phyloP scores from a whole-genome alignment of 2,329 filamentous ascomycete genomes.

The Orbilia javanica region DNA sequence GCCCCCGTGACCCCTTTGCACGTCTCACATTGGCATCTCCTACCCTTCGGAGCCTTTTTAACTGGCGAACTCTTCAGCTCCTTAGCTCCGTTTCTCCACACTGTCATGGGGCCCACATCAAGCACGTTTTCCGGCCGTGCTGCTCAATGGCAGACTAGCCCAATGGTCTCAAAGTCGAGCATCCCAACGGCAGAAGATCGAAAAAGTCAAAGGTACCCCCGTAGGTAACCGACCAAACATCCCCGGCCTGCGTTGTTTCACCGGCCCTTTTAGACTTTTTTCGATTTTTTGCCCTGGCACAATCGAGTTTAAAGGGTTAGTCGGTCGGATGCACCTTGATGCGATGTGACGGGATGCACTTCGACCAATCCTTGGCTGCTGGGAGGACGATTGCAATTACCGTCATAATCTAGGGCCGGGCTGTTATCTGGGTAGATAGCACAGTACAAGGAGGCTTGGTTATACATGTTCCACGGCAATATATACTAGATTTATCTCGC shows the following conservation, averaged over 20 bases:
- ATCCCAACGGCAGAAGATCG: slow-evolving; percentile 12
- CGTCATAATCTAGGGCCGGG: neutral
- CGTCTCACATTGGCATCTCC: slow-evolving; percentile 48
- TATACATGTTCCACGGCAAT: neutral
- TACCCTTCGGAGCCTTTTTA: slow-evolving; percentile 59
- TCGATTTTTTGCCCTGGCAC: slow-evolving; percentile 18
- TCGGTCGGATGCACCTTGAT: slow-evolving; percentile 16
- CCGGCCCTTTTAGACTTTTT: slow-evolving; percentile 26
- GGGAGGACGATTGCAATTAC: neutral
- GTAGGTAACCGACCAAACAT: slow-evolving; percentile 49
- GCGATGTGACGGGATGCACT: slow-evolving; percentile 27
- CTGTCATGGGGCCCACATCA: slow-evolving; percentile 50
- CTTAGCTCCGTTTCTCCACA: slow-evolving; percentile 48
- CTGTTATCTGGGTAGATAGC: neutral
- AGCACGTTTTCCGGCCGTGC: slow-evolving; percentile 46
- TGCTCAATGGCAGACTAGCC: slow-evolving; percentile 21
- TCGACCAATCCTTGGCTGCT: slow-evolving; percentile 4
- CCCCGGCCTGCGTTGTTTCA: slow-evolving; percentile 44
- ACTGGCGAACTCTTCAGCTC: slow-evolving; percentile 48
- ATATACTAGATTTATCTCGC: neutral
- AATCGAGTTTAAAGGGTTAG: neutral
- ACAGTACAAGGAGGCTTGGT: neutral
- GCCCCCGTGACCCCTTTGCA: slow-evolving; percentile 48
- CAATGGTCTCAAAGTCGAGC: slow-evolving; percentile 38
- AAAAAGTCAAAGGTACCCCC: slow-evolving; percentile 26